Conservation (phyloP, 2,329 filamentous ascomycete species). For the Pseudocercospora eumusae region DNA sequence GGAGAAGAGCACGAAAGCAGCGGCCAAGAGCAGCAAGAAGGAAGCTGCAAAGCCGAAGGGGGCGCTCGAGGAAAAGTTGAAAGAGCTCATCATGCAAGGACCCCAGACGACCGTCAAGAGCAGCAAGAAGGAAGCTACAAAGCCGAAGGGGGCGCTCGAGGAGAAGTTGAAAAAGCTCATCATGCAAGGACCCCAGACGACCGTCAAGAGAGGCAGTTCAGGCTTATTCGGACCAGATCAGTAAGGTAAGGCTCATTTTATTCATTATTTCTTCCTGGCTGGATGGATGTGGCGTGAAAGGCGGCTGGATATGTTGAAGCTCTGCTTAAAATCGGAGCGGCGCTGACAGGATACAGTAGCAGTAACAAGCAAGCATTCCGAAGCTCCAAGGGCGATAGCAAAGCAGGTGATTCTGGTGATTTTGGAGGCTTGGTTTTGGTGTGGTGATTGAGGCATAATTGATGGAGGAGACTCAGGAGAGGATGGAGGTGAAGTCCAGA, state of each 20-base stretch:
- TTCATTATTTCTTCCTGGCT: not conserved
- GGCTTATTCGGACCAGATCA: constrained; percentile 4
- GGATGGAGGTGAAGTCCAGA: not conserved
- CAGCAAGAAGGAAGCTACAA: too few relatives aligned
- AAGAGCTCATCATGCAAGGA: not conserved
- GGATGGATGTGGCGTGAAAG: not conserved
- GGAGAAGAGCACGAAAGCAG: not conserved
- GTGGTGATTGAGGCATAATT: not conserved
- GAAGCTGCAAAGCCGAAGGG: not conserved
- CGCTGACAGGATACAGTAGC: not conserved
- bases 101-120: not conserved
- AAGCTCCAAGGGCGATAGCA: not conserved
- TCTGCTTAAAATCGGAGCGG: not conserved
- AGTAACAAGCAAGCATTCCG: too few relatives aligned
- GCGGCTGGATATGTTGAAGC: not conserved
- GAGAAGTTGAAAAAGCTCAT: not conserved
- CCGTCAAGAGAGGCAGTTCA: not conserved
- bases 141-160: not conserved
- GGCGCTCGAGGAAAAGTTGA: not conserved
- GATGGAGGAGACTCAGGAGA: too few relatives aligned
- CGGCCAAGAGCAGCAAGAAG: not conserved
- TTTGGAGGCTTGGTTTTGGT: not conserved
- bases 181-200: not conserved
- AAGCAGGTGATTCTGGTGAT: too few relatives aligned
- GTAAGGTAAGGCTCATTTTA: not conserved